Conservation (phyloP, 2,329 filamentous ascomycete species). For the Lasiodiplodia sp. region DNA sequence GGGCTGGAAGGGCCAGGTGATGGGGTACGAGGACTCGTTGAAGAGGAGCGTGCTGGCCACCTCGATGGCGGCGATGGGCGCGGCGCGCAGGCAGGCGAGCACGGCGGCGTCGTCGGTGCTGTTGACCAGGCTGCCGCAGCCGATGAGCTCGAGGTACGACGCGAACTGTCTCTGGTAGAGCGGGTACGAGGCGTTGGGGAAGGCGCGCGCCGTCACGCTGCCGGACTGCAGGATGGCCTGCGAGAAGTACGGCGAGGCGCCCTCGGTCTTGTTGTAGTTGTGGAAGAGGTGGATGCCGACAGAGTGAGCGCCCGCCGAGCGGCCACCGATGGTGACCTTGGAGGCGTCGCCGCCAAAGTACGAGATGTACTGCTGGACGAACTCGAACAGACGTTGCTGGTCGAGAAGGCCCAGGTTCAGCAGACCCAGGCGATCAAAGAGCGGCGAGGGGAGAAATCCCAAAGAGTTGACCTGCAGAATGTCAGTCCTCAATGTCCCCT, state of each 20-base stretch:
- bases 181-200: constrained; percentile 43
- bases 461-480: constrained; percentile 34
- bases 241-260: constrained; percentile 41
- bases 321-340: constrained; percentile 53
- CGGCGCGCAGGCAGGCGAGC: constrained; percentile 50
- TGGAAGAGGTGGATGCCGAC: constrained; percentile 48
- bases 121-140: constrained; percentile 23
- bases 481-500: neutral
- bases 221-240: constrained; percentile 45
- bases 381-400: constrained; percentile 56
- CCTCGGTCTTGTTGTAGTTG: constrained; percentile 43
- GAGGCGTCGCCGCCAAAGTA: constrained; percentile 55
- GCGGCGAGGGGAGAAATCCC: constrained; percentile 42
- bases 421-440: constrained; percentile 42
- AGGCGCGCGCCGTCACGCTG: constrained; percentile 45
- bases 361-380: constrained; percentile 56
- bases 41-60: constrained; percentile 51
- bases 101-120: constrained; percentile 40
- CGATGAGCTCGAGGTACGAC: constrained; percentile 42
- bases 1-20: constrained; percentile 61
- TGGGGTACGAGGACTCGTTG: constrained; percentile 46
- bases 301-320: constrained; percentile 37
- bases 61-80: constrained; percentile 49
- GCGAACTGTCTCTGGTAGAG: constrained; percentile 42
- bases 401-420: constrained; percentile 49